Percentiles rank a stretch among this genome's conserved stretches.
Evolutionary conservation across 257 asterid genomes (phyloP).

Genomic region (Ilex asprella): DNA sequence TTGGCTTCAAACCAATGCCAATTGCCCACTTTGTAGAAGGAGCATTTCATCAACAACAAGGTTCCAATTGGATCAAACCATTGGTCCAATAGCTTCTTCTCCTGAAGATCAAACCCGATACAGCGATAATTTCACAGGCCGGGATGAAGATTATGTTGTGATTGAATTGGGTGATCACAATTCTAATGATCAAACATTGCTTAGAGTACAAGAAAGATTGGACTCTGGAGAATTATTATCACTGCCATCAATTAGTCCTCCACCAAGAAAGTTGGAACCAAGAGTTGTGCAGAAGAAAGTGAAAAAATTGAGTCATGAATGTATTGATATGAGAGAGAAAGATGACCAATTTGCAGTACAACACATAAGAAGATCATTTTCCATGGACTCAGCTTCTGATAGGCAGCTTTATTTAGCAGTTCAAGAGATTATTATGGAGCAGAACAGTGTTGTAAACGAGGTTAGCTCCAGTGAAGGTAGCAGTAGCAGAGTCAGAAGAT

Average conservation of each 20-base stretch:
- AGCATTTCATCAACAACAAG: constrained; percentile 37
- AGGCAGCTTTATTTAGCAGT: constrained; percentile 56
- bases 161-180: constrained; percentile 46
- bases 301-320: constrained; percentile 44
- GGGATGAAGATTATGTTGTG: constrained; percentile 69
- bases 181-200: constrained; percentile 12
- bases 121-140: constrained; percentile 15
- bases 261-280: constrained; percentile 26
- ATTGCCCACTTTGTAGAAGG: constrained; percentile 76
- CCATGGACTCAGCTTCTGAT: constrained; percentile 86
- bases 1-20: constrained; percentile 88
- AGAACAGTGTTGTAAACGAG: constrained; percentile 20
- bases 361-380: constrained; percentile 78
- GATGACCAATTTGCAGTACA: constrained; percentile 54
- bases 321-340: constrained; percentile 49
- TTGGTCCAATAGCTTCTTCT: constrained; percentile 26
- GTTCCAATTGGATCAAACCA: constrained; percentile 18
- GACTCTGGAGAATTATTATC: constrained; percentile 22
- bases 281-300: constrained; percentile 19
- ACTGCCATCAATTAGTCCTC: constrained; percentile 20
- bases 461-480: constrained; percentile 32
- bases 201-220: constrained; percentile 22
- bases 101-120: constrained; percentile 23
- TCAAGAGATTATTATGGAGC: constrained; percentile 47
- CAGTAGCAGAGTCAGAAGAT: constrained; percentile 45